Evolutionary conservation across 768 basidiomycete genomes (phyloP).

Genomic region (Cyathus striatus): DNA sequence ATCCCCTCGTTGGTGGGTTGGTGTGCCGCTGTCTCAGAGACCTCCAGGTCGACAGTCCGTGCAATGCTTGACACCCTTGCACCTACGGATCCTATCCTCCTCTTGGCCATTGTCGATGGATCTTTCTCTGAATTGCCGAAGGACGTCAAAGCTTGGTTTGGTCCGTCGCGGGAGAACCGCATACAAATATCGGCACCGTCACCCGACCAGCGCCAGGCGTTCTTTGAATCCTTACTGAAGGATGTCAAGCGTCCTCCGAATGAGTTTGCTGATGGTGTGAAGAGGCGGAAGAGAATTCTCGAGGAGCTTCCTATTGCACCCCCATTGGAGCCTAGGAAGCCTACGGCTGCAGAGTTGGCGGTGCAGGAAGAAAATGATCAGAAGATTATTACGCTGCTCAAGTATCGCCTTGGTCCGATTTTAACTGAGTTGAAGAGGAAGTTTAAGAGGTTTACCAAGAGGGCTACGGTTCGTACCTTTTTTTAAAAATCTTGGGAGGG

Average conservation of each 20-base stretch:
- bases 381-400: conserved; percentile 71
- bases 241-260: conserved; percentile 76
- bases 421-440: conserved; percentile 87
- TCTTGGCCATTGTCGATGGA: conserved; percentile 87
- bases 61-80: conserved; percentile 89
- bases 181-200: conserved; percentile 56
- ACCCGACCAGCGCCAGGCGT: conserved; percentile 52
- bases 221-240: conserved; percentile 71
- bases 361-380: conserved; percentile 81
- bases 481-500: conserved; percentile 1
- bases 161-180: conserved; percentile 66
- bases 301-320: conserved; percentile 88
- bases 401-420: conserved; percentile 88
- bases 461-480: conserved; percentile 54
- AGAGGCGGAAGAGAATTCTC: conserved; percentile 76
- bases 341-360: conserved; percentile 76
- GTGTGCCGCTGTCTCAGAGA: conserved; percentile 82
- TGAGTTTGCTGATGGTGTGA: conserved; percentile 85
- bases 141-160: conserved; percentile 93
- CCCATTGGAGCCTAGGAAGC: conserved; percentile 80
- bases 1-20: conserved; percentile 86
- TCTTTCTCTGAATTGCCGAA: conserved; percentile 59
- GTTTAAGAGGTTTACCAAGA: conserved; percentile 85
- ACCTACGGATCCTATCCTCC: conserved; percentile 89
- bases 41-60: conserved; percentile 77